These are phyloP conservation scores for Vicia villosa DNA, from an alignment of 306 rosid genomes.

Conservation along the genomic window DNA sequence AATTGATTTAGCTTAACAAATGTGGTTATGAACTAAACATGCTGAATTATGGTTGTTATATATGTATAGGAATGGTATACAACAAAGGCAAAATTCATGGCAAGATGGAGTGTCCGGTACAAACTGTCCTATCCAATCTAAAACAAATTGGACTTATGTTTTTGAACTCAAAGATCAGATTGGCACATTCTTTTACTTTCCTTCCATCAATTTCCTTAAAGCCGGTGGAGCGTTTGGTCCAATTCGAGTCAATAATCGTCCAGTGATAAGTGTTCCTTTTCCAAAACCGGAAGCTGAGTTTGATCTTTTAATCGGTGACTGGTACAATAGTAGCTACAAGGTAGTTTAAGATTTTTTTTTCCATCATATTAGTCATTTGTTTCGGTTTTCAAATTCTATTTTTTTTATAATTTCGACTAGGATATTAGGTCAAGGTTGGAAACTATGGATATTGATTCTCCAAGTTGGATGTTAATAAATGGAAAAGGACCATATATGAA, in stretches of 20 bases:
- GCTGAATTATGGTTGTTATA: conserved; percentile 19
- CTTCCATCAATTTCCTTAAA: conserved; percentile 77
- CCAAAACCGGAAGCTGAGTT: conserved; percentile 75
- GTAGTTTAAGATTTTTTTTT: conserved; percentile 38
- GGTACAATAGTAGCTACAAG: conserved; percentile 71
- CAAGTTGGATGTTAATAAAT: conserved; percentile 66
- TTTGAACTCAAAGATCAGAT: conserved; percentile 84
- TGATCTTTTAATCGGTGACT: conserved; percentile 81
- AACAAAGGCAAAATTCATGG: conserved; percentile 87
- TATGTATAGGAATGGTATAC: conserved; percentile 76
- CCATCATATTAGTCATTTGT: background rate
- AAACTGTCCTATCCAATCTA: conserved; percentile 74
- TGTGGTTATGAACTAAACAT: background rate
- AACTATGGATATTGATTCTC: conserved; percentile 30
- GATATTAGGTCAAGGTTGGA: conserved; percentile 42
- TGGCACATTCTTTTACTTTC: conserved; percentile 83
- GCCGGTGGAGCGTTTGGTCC: conserved; percentile 85
- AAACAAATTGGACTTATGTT: conserved; percentile 67
- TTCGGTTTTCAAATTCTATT: conserved; percentile 1
- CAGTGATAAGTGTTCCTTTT: conserved; percentile 64
- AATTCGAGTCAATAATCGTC: conserved; percentile 62
- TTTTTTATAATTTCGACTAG: conserved; percentile 41
- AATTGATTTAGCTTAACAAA: background rate
- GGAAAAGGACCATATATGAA: conserved; percentile 62
- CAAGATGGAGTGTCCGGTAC: conserved; percentile 96